Conservation (phyloP, 176 grass and related monocot species). For the Metroxylon sagu region DNA sequence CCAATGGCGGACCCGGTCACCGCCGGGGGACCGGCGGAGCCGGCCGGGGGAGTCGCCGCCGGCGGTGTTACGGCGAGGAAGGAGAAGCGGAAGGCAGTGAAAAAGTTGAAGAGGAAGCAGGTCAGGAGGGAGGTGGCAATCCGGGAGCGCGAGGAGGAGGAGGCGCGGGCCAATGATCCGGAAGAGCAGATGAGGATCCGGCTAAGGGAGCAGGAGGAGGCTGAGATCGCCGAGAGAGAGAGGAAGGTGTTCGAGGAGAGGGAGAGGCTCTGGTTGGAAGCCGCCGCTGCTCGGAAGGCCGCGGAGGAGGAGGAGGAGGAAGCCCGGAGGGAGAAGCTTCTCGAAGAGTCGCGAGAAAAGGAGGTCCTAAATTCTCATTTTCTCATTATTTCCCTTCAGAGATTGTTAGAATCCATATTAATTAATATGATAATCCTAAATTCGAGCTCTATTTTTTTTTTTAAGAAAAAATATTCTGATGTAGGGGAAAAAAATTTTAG, state of each 20-base stretch:
- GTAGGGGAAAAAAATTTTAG: too few relatives aligned
- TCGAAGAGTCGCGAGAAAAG: slow-evolving; percentile 20
- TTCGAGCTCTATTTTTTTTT: too few relatives aligned
- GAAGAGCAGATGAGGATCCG: slow-evolving; percentile 54
- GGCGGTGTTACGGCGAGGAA: slow-evolving; percentile 24
- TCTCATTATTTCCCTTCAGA: neutral
- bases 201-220: slow-evolving; percentile 45
- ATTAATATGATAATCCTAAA: too few relatives aligned
- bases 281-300: slow-evolving; percentile 25
- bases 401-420: neutral
- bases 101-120: slow-evolving; percentile 71
- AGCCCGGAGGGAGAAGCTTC: slow-evolving; percentile 16
- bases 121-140: slow-evolving; percentile 43
- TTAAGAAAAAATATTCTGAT: too few relatives aligned
- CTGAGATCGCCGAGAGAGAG: slow-evolving; percentile 40
- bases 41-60: neutral
- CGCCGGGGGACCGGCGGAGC: neutral
- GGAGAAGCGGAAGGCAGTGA: slow-evolving; percentile 50
- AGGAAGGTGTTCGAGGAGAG: slow-evolving; percentile 57
- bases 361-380: slow-evolving; percentile 20
- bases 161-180: slow-evolving; percentile 35
- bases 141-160: slow-evolving; percentile 36
- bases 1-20: neutral
- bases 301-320: slow-evolving; percentile 35
- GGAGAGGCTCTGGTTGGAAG: slow-evolving; percentile 69